These are phyloP conservation scores for Bolboschoenus planiculmis DNA, from an alignment of 176 grass and related monocot species.

Conservation along the genomic window DNA sequence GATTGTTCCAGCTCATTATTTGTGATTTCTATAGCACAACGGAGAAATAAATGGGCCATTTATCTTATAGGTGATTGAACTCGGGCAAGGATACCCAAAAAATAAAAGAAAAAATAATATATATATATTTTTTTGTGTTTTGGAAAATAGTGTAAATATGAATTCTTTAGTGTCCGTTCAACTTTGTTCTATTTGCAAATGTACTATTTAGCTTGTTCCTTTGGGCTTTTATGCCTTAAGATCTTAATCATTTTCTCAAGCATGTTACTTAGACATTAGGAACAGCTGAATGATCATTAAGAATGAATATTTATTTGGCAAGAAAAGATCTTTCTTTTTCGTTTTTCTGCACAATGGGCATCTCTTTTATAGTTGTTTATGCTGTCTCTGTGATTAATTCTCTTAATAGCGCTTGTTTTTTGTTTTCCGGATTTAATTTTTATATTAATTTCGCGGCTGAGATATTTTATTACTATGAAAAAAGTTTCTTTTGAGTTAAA, in stretches of 20 bases:
- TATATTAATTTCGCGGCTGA: no score
- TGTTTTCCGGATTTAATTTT: no score
- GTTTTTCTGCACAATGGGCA: no score
- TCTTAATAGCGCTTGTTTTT: no score
- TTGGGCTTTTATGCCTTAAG: neutral
- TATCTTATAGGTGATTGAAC: neutral
- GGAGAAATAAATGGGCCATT: neutral
- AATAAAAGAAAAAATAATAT: neutral
- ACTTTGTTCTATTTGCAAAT: neutral
- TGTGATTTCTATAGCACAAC: neutral
- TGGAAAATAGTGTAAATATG: neutral
- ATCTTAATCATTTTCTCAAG: neutral
- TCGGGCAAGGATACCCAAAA: neutral
- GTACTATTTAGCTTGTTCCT: neutral
- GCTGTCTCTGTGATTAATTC: no score
- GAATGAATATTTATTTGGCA: no score
- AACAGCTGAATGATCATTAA: no score
- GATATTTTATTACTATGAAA: no score
- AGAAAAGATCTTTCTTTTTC: no score
- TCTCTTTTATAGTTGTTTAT: no score
- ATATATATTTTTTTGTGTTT: neutral
- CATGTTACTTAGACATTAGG: no score
- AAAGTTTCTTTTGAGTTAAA: no score
- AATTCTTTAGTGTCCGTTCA: neutral
- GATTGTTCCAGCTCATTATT: neutral